These are phyloP conservation scores for Metschnikowia arizonensis DNA, from an alignment of 805 yeast genomes.

Conservation along the genomic window DNA sequence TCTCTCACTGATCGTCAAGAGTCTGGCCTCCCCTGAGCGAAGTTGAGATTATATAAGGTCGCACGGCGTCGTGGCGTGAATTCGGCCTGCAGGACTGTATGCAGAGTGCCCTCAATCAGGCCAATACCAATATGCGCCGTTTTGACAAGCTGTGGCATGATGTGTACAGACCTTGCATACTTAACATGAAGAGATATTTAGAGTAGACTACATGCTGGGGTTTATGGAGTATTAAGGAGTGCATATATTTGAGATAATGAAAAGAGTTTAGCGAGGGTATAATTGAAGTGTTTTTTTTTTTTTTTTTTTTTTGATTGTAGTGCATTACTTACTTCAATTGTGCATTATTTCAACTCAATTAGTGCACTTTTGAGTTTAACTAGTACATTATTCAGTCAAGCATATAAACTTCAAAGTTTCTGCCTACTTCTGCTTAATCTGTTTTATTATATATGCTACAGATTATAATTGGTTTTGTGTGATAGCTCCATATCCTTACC, in stretches of 20 bases:
- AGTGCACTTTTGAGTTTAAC: background rate
- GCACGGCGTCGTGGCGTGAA: slow-evolving; percentile 2
- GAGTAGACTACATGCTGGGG: background rate
- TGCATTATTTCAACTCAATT: no score
- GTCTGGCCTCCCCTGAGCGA: slow-evolving; percentile 2
- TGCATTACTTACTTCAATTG: no score
- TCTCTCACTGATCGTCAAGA: background rate
- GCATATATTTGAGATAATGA: no score
- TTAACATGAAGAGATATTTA: background rate
- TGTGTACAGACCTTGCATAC: background rate
- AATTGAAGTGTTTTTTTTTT: no score
- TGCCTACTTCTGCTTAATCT: no score
- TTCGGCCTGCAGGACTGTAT: slow-evolving; percentile 1
- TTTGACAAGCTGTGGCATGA: background rate
- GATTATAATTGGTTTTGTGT: background rate
- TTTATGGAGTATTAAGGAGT: no score
- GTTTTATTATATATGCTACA: no score
- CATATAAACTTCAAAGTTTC: no score
- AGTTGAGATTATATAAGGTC: background rate
- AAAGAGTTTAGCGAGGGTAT: no score
- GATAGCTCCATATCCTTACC: background rate
- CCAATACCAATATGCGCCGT: slow-evolving; percentile 3
- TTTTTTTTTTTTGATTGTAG: no score
- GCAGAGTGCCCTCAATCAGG: background rate
- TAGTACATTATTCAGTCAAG: background rate